A percentile compares a stretch with the other conserved stretches of the same genome.
These are phyloP conservation scores for Pleurotus ostreatus DNA, from an alignment of 768 basidiomycete species.

Conservation along the genomic window DNA sequence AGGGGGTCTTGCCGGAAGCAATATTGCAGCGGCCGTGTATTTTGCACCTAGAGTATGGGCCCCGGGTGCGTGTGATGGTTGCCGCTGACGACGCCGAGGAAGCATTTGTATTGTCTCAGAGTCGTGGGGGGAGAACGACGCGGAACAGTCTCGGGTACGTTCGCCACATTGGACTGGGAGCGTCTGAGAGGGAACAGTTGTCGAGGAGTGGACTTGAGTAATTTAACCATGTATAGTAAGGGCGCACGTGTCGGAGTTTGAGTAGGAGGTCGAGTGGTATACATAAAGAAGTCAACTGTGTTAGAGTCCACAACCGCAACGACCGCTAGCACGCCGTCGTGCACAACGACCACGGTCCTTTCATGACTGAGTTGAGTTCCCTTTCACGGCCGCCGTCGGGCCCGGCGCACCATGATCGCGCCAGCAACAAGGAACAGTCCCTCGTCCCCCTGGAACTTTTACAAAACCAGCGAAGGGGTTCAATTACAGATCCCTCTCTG, in stretches of 20 bases:
- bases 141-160: slow-evolving; percentile 55
- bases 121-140: slow-evolving; percentile 40
- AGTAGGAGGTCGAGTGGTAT: slow-evolving; percentile 8
- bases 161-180: slow-evolving; percentile 37
- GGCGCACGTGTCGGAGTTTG: slow-evolving; percentile 14
- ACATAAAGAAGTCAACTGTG: slow-evolving; percentile 12
- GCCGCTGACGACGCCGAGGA: slow-evolving; percentile 57
- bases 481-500: slow-evolving; percentile 79
- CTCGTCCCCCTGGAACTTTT: slow-evolving; percentile 76
- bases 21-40: slow-evolving; percentile 40
- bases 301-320: neutral
- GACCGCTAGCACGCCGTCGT: neutral
- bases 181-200: slow-evolving; percentile 30
- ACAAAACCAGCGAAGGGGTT: slow-evolving; percentile 78
- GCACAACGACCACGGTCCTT: neutral
- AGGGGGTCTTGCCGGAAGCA: slow-evolving; percentile 39
- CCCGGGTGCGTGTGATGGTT: slow-evolving; percentile 65
- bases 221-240: slow-evolving; percentile 13
- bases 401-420: slow-evolving; percentile 17
- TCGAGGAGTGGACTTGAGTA: slow-evolving; percentile 17
- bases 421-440: slow-evolving; percentile 32
- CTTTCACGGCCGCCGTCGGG: slow-evolving; percentile 7
- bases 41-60: slow-evolving; percentile 66
- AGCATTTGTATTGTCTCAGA: slow-evolving; percentile 16
- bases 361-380: neutral